phyloP scores from a whole-genome alignment of 257 asterid species.

The Cordia subcordata region DNA sequence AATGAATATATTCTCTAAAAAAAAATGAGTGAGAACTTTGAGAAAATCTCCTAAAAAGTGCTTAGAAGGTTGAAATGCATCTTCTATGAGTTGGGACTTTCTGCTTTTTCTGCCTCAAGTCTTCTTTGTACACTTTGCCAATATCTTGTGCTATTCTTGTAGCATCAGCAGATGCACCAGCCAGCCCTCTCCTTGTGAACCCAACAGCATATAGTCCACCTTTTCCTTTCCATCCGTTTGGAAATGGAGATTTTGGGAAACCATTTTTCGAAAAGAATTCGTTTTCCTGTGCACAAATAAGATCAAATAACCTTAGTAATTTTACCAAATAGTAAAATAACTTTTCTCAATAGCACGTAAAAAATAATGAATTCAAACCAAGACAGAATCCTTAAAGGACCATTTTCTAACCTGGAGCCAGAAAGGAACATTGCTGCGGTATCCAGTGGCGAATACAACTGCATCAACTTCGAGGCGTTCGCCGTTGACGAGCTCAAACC shows the following conservation, averaged over 20 bases:
- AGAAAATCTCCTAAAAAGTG: not conserved
- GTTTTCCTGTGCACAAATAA: slow-evolving; percentile 37
- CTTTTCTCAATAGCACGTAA: too few relatives aligned
- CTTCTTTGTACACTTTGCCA: slow-evolving; percentile 68
- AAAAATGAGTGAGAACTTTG: not conserved
- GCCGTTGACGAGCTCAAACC: slow-evolving; percentile 52
- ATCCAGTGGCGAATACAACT: slow-evolving; percentile 80
- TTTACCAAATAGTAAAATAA: too few relatives aligned
- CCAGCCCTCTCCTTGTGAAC: slow-evolving; percentile 81
- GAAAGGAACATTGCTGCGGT: slow-evolving; percentile 85
- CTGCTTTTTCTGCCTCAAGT: slow-evolving; percentile 59
- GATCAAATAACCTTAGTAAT: slow-evolving; percentile 25
- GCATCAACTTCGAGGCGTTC: slow-evolving; percentile 49
- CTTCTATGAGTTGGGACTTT: slow-evolving; percentile 72
- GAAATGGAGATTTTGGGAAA: slow-evolving; percentile 57
- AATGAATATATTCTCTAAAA: not conserved
- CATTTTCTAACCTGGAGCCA: slow-evolving; percentile 71
- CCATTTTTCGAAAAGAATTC: slow-evolving; percentile 74
- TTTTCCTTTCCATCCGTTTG: slow-evolving; percentile 79
- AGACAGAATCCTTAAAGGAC: not conserved
- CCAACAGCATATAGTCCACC: slow-evolving; percentile 81
- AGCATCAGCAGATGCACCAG: slow-evolving; percentile 91
- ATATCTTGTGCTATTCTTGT: slow-evolving; percentile 66
- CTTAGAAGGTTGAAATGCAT: slow-evolving; percentile 68
- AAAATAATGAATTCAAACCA: too few relatives aligned